Evolutionary conservation across 495 filamentous ascomycete genomes (phyloP).

Genomic region (Neurospora sp.): DNA sequence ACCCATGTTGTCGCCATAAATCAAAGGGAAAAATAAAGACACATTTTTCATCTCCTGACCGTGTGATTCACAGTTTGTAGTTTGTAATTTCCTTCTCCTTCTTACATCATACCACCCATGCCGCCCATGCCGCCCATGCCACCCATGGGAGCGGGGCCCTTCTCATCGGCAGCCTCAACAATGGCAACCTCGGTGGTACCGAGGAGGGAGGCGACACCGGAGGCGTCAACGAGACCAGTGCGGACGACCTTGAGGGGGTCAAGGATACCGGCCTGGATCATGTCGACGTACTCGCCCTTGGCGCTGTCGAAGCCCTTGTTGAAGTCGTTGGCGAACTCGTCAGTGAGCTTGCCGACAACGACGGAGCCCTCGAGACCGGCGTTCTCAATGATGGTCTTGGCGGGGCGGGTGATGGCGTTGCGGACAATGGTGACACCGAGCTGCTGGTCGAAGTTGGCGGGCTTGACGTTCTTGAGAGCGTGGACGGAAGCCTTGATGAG

Average conservation of each 20-base stretch:
- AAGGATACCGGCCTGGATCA: conserved; percentile 93
- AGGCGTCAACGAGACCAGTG: conserved; percentile 86
- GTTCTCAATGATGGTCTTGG: conserved; percentile 93
- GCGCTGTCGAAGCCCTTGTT: conserved; percentile 95
- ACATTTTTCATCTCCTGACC: not conserved
- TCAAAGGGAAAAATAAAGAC: conserved; percentile 6
- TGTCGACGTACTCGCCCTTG: conserved; percentile 96
- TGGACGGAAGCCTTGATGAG: conserved; percentile 94
- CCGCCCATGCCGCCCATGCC: conserved; percentile 55
- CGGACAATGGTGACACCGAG: conserved; percentile 96
- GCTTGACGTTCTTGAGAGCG: conserved; percentile 69
- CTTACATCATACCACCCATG: conserved; percentile 47
- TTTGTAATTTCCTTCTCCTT: conserved; percentile 7
- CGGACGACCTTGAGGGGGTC: conserved; percentile 99
- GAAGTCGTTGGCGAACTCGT: conserved; percentile 87
- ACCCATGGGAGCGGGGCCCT: conserved; percentile 54
- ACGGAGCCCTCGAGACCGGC: conserved; percentile 93
- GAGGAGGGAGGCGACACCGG: conserved; percentile 90
- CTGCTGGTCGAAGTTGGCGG: conserved; percentile 96
- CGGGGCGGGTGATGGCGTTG: conserved; percentile 90
- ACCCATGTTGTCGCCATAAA: conserved; percentile 21
- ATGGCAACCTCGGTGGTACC: conserved; percentile 98
- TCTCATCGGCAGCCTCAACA: conserved; percentile 90
- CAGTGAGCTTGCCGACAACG: conserved; percentile 93
- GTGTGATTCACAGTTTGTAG: not conserved